Evolutionary conservation across 768 basidiomycete species (phyloP).

Genomic region (Megacollybia marginata): DNA sequence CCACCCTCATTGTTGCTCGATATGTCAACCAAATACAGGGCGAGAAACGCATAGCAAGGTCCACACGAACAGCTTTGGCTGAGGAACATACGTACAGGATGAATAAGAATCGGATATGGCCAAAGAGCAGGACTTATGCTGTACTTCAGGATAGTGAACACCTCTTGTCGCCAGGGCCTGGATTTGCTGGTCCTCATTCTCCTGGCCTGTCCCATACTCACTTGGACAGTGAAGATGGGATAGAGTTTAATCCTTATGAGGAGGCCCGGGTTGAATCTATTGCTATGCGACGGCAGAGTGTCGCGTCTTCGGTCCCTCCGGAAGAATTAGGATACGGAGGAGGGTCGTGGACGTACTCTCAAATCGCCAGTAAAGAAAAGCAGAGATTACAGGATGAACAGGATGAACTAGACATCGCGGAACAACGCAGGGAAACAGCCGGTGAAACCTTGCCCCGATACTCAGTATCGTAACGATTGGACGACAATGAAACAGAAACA

Average conservation of each 20-base stretch:
- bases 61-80: constrained; percentile 24
- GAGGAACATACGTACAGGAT: constrained; percentile 28
- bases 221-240: constrained; percentile 6
- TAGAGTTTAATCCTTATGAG: constrained; percentile 34
- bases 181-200: constrained; percentile 1
- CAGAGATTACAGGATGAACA: constrained; percentile 1
- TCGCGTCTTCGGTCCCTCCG: constrained; percentile 7
- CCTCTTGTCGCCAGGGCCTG: background rate
- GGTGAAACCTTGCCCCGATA: too few relatives aligned
- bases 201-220: constrained; percentile 11
- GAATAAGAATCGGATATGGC: constrained; percentile 13
- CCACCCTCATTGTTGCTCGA: constrained; percentile 43
- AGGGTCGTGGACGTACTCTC: constrained; percentile 27
- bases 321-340: constrained; percentile 27
- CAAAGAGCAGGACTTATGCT: constrained; percentile 15
- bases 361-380: constrained; percentile 27
- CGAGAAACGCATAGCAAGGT: constrained; percentile 39
- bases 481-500: too few relatives aligned
- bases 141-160: background rate
- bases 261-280: constrained; percentile 14
- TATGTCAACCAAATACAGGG: constrained; percentile 44
- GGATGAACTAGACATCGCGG: background rate
- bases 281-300: constrained; percentile 1
- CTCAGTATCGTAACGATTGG: too few relatives aligned
- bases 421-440: too few relatives aligned